Evolutionary conservation across 306 rosid species (phyloP).

Genomic region (Gastrolobium bilobum): DNA sequence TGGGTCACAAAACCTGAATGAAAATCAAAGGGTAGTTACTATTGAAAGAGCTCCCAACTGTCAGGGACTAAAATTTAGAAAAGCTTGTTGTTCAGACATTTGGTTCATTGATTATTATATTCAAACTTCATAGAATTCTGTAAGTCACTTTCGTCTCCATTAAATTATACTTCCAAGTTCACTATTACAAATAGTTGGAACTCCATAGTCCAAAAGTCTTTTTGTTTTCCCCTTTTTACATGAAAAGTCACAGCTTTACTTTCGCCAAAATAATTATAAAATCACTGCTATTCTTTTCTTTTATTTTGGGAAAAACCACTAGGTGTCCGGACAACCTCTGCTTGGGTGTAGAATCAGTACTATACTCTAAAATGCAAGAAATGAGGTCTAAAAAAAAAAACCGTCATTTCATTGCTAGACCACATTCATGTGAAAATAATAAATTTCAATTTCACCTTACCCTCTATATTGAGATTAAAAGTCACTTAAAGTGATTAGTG

Average conservation of each 20-base stretch:
- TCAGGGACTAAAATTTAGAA: conserved; percentile 11
- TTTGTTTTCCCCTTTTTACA: not conserved
- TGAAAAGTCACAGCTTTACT: not conserved
- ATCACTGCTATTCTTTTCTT: not conserved
- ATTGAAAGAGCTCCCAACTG: not conserved
- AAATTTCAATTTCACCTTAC: conserved; percentile 1
- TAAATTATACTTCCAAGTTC: not conserved
- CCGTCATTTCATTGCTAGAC: not conserved
- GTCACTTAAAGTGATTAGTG: conserved; percentile 3
- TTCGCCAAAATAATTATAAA: not conserved
- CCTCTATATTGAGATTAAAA: conserved; percentile 4
- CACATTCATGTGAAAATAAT: not conserved
- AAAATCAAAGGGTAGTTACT: conserved; percentile 44
- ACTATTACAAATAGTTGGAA: not conserved
- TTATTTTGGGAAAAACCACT: not conserved
- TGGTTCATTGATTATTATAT: conserved; percentile 37
- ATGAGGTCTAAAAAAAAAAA: not conserved
- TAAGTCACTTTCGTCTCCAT: not conserved
- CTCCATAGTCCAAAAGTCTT: not conserved
- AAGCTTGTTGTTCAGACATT: conserved; percentile 15
- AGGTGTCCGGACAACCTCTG: not conserved
- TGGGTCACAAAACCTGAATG: conserved; percentile 88
- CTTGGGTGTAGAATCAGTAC: not conserved
- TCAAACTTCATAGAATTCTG: not conserved
- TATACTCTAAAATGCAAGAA: conserved; percentile 9